A percentile compares a stretch with the other conserved stretches of the same genome.
Conservation (phyloP, 2,329 filamentous ascomycete species). For the Fusarium algeriense region DNA sequence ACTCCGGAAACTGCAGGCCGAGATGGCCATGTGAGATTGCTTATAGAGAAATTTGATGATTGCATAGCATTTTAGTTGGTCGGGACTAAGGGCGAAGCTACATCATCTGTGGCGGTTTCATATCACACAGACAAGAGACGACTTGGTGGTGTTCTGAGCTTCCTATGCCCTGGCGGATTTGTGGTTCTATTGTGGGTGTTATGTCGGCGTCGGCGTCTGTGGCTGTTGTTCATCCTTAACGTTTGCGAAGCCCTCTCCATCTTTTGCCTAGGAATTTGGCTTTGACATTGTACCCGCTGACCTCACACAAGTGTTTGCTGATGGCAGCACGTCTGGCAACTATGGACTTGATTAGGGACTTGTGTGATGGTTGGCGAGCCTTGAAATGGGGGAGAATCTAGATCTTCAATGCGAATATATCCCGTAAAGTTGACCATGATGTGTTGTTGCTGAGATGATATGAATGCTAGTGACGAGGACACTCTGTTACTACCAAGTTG, state of each 20-base stretch:
- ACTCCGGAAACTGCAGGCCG: constrained; percentile 90
- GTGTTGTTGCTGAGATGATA: background rate
- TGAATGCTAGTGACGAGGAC: background rate
- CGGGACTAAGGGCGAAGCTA: constrained; percentile 23
- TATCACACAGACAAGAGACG: constrained; percentile 34
- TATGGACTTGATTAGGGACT: background rate
- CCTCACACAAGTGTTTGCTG: constrained; percentile 1
- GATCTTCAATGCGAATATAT: constrained; percentile 46
- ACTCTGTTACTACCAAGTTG: background rate
- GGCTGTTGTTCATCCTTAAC: constrained; percentile 43
- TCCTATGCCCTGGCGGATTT: constrained; percentile 31
- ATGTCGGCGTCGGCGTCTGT: constrained; percentile 52
- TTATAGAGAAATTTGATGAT: constrained; percentile 25
- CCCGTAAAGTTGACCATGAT: constrained; percentile 16
- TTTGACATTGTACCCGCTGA: constrained; percentile 16
- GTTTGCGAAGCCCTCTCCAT: constrained; percentile 36
- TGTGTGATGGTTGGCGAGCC: constrained; percentile 20
- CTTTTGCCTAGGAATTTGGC: constrained; percentile 30
- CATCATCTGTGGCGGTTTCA: constrained; percentile 20
- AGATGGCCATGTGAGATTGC: constrained; percentile 87
- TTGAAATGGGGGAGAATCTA: constrained; percentile 43
- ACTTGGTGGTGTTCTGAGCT: constrained; percentile 27
- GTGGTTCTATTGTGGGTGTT: constrained; percentile 45
- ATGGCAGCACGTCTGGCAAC: background rate
- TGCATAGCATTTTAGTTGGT: constrained; percentile 46